These are phyloP conservation scores for Alternaria novae-zelandiae DNA, from an alignment of 2,329 filamentous ascomycete species.

Conservation along the genomic window DNA sequence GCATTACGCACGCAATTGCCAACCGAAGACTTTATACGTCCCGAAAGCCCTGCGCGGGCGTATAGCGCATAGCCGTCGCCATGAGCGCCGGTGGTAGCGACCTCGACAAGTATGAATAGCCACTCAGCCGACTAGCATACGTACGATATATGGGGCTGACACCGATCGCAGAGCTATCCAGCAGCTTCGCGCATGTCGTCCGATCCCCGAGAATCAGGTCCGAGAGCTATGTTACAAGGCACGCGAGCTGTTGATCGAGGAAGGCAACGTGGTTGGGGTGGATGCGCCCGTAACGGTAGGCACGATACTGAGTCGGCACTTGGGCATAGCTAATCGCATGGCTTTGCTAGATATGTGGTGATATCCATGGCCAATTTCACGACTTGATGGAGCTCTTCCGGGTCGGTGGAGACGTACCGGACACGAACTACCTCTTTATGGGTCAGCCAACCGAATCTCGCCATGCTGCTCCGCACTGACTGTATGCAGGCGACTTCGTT, in stretches of 20 bases:
- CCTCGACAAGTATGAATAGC: constrained; percentile 76
- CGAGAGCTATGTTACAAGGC: constrained; percentile 98
- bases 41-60: constrained; percentile 18
- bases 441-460: constrained; percentile 58
- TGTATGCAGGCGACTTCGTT: constrained; percentile 82
- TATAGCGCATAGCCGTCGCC: constrained; percentile 19
- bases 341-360: constrained; percentile 67
- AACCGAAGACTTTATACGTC: background rate
- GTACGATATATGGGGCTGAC: constrained; percentile 15
- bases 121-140: constrained; percentile 13
- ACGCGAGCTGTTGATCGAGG: constrained; percentile 92
- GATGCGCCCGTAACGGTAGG: constrained; percentile 90
- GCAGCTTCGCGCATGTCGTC: constrained; percentile 92
- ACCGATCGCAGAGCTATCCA: constrained; percentile 76
- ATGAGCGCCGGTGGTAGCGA: constrained; percentile 75
- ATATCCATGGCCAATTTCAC: constrained; percentile 96
- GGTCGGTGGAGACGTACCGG: constrained; percentile 90
- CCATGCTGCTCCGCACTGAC: background rate
- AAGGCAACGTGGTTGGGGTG: constrained; percentile 95
- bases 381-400: constrained; percentile 96
- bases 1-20: background rate
- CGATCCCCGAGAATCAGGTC: constrained; percentile 94
- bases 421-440: constrained; percentile 98
- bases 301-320: background rate
- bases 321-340: constrained; percentile 5